phyloP scores from a whole-genome alignment of 768 basidiomycete genomes.

The Myochromella boudieri region DNA sequence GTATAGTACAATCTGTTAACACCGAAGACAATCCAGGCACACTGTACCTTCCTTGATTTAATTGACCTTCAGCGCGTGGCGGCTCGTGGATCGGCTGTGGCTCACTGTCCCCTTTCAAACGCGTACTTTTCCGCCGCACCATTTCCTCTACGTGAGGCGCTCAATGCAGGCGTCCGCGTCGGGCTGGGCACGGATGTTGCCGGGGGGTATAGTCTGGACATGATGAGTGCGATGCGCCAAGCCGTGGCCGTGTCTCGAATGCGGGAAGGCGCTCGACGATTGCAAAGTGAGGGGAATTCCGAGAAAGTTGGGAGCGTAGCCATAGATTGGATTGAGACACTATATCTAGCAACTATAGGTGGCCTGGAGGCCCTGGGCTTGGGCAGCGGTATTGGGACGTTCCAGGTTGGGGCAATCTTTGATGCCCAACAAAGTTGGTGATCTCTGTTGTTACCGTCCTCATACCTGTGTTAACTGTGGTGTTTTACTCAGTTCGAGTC shows the following conservation, averaged over 20 bases:
- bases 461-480: background rate
- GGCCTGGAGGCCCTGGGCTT: constrained; percentile 73
- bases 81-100: constrained; percentile 56
- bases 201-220: constrained; percentile 79
- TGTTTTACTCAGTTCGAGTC: constrained; percentile 39
- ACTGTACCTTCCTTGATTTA: constrained; percentile 78
- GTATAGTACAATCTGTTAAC: constrained; percentile 61
- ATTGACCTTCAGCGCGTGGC: constrained; percentile 53
- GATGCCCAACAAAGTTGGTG: constrained; percentile 75
- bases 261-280: constrained; percentile 51
- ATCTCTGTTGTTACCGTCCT: background rate
- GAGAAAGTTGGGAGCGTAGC: constrained; percentile 33
- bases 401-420: constrained; percentile 62
- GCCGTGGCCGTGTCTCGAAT: constrained; percentile 72
- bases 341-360: constrained; percentile 82
- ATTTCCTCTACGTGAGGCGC: constrained; percentile 70
- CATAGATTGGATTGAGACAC: constrained; percentile 78
- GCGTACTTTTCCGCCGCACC: constrained; percentile 78
- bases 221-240: constrained; percentile 79
- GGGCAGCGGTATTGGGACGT: constrained; percentile 42
- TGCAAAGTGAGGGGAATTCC: constrained; percentile 11
- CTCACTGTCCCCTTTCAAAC: constrained; percentile 90
- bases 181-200: constrained; percentile 87
- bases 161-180: constrained; percentile 60
- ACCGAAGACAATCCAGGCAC: constrained; percentile 73